phyloP scores from a whole-genome alignment of 1,139 yeast species.

The Zygosaccharomyces sapae region DNA sequence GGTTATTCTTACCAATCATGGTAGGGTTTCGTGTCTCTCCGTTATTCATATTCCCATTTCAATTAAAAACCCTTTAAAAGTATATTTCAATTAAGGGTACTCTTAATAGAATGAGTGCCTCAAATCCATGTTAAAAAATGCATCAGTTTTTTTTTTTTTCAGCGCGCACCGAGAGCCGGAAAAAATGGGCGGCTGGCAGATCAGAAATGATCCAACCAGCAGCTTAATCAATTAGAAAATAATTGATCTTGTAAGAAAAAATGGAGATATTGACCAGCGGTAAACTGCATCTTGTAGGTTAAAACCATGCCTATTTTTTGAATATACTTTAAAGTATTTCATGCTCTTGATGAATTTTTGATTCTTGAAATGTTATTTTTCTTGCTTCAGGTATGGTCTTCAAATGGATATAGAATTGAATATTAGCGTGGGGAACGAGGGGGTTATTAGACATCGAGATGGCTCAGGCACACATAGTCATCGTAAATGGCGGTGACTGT shows the following conservation, averaged over 20 bases:
- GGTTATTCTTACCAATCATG: not conserved
- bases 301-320: not conserved
- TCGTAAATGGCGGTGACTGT: not conserved
- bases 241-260: constrained; percentile 1
- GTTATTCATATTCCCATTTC: not conserved
- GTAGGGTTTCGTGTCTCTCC: not conserved
- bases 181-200: constrained; percentile 7
- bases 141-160: constrained; percentile 1
- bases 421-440: not conserved
- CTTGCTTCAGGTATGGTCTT: not conserved
- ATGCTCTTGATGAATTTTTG: not conserved
- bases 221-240: not conserved
- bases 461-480: not conserved
- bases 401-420: not conserved
- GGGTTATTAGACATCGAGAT: not conserved
- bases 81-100: not conserved
- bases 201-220: not conserved
- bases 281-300: not conserved
- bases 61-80: not conserved
- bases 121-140: constrained; percentile 11
- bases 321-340: not conserved
- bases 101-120: constrained; percentile 6
- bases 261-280: not conserved
- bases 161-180: constrained; percentile 1
- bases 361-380: not conserved